These are phyloP conservation scores for Linaria vulgaris DNA, from an alignment of 257 asterid species.

Conservation along the genomic window DNA sequence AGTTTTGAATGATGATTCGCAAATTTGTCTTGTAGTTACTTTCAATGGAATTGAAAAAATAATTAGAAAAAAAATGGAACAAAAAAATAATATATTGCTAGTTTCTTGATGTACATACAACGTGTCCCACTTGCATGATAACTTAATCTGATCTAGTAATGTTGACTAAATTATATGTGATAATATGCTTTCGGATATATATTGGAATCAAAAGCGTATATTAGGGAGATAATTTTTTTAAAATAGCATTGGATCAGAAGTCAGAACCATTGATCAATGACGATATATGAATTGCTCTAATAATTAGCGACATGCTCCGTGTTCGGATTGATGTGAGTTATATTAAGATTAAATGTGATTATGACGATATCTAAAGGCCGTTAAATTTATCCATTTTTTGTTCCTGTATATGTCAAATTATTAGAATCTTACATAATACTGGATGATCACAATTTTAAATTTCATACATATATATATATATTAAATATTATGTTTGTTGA, in stretches of 20 bases:
- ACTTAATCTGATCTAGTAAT: neutral
- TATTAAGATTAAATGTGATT: neutral
- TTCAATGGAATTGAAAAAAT: neutral
- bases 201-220: conserved; percentile 22
- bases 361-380: neutral
- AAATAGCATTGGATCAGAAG: neutral
- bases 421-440: no score
- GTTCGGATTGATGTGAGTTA: neutral
- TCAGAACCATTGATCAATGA: no score
- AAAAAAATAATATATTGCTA: conserved; percentile 3
- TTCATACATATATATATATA: no score
- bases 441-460: no score
- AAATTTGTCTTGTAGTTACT: conserved; percentile 39
- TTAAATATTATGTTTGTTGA: no score
- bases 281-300: neutral
- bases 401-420: no score
- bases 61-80: neutral
- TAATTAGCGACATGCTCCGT: neutral
- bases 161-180: neutral
- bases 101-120: conserved; percentile 25
- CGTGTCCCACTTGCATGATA: conserved; percentile 21
- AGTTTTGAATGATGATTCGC: conserved; percentile 37
- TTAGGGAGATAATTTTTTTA: conserved; percentile 15
- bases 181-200: neutral
- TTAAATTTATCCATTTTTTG: no score